Percentiles rank a stretch among this genome's conserved stretches.
Evolutionary conservation across 1,139 yeast genomes (phyloP).

Genomic region (Yamadazyma conglobata): DNA sequence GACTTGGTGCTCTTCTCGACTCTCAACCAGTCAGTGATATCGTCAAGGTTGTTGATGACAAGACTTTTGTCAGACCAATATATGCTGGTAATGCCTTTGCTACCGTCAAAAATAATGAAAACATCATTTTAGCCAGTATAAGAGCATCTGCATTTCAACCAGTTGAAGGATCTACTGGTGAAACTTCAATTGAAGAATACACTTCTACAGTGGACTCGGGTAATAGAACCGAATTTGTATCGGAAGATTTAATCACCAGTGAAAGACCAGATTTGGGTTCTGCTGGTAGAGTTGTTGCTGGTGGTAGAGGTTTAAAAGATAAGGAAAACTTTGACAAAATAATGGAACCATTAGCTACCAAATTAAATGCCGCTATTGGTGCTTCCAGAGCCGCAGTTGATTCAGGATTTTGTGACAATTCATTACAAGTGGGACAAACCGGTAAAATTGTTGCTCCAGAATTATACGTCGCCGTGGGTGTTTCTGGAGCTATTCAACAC

Average conservation of each 20-base stretch:
- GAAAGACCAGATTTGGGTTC: slow-evolving; percentile 91
- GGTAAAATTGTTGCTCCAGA: slow-evolving; percentile 98
- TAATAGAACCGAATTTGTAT: slow-evolving; percentile 53
- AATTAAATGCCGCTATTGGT: slow-evolving; percentile 89
- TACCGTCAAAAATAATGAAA: slow-evolving; percentile 72
- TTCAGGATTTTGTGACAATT: slow-evolving; percentile 91
- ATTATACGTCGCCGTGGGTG: slow-evolving; percentile 86
- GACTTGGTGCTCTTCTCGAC: slow-evolving; percentile 82
- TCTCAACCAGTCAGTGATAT: slow-evolving; percentile 87
- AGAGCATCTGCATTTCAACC: slow-evolving; percentile 85
- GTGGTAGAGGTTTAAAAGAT: slow-evolving; percentile 91
- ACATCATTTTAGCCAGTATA: slow-evolving; percentile 64
- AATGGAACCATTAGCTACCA: slow-evolving; percentile 79
- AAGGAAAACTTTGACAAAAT: slow-evolving; percentile 81
- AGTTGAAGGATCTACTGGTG: slow-evolving; percentile 32
- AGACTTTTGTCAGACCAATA: slow-evolving; percentile 86
- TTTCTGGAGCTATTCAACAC: slow-evolving; percentile 97
- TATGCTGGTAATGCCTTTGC: slow-evolving; percentile 94
- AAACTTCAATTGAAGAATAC: slow-evolving; percentile 53
- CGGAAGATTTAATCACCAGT: slow-evolving; percentile 68
- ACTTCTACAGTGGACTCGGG: slow-evolving; percentile 28
- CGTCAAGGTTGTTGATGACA: slow-evolving; percentile 58
- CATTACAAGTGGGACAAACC: slow-evolving; percentile 97
- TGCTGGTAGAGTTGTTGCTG: slow-evolving; percentile 78
- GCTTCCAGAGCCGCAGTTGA: slow-evolving; percentile 99